Base-by-base conservation (phyloP, 2,329 filamentous ascomycete species). In the Fusarium decemcellulare region DNA sequence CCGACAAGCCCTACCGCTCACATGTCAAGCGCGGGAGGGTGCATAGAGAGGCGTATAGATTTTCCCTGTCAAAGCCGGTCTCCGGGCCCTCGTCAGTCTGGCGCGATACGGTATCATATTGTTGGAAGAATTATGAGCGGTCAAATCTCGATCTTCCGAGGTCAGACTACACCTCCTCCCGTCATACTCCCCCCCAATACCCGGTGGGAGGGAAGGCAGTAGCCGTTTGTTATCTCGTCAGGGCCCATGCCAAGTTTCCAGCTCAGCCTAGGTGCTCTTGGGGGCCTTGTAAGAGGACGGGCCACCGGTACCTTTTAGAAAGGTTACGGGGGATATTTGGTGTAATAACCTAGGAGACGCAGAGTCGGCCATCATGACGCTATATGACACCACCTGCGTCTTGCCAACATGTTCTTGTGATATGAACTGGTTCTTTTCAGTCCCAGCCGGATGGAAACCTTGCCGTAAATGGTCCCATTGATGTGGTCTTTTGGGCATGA, bases 1-100 rank as follows among this genome's bases (percentile, higher is more conserved):
- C 63, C 72, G 52, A 59, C 51, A 68, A 68, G 63, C 64, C 70
- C 70, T 74, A 74, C 71, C 48, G 62, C 72, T 74, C 72, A 74
- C 72, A 74, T 74, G 72, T 74, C 68, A 74, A 74, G 63, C 63
- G 65, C 67, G 65, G 65, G 70, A 65, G 56, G 65, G 57, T 66
- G 62, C 67, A 72, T 70, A 47, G 39, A 52, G 48, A 68, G 51
- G 70, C 59, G 60, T 60, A 66, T 69, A 73, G 56, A 71, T 54
- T 29, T 59, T 63, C 61, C 67, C 39, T 64, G 53, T 14, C 44
- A 59, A 51, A 39, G 37, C 39, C 39, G 48, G 53, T 37, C 34
- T 42, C 54, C 47, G 47, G 39, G 50, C 32, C 58, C 63, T 60
- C 61, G 58, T 68, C 44, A 52, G 65, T 71, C 65, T 72, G 65